Evolutionary conservation across 306 rosid genomes (phyloP), one percentile per base, ranked within the genome.

Genomic region (Vigna nakashimae): DNA sequence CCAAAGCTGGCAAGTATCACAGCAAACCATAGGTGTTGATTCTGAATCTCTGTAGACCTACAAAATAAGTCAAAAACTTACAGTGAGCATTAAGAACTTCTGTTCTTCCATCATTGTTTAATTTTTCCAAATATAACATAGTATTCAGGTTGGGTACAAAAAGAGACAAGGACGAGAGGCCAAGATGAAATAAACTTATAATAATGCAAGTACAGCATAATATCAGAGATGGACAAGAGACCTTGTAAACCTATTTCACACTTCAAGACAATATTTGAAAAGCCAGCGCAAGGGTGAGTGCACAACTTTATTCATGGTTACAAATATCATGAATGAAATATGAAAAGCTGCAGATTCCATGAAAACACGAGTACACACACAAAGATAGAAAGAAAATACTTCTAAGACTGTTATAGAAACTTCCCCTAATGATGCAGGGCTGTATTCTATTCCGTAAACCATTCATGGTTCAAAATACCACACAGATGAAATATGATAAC

Each of bases 41-140:
- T 96, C 99, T 64, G 99, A 96, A 88, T 96, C 99, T 85, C 99
- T 90, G 86, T 96, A 96, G 52, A 96, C 99, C 99, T 96, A 84
- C 81, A 82, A 83, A 83, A 70, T 68, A 79, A 66, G 52, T 50
- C 73, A 56, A 75, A 42, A 40, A n/a, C 46, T 76, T 15, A 56
- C 10, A 69, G 15, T 83, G 77, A 85, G 64, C 32, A 69, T 58
- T 57, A 42, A 56, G 15, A 75, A 57, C 26, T 46, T 68, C 65
- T 69, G 55, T 43, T 55, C n/a, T 11, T 18, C 30, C 30, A 71
- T 60, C 28, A 65, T 67, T 52, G 32, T 66, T 40, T 77, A 66
- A 17, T 65, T 75, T 26, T 42, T 42, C 13, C 10, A 45, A 50
- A 50, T 12, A 65, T 15, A 59, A 50, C 30, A 7, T 52, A 28